Evolutionary conservation across 2,329 filamentous ascomycete species (phyloP), one percentile per base, ranked within the genome.

Genomic region (Drechmeria coniospora): DNA sequence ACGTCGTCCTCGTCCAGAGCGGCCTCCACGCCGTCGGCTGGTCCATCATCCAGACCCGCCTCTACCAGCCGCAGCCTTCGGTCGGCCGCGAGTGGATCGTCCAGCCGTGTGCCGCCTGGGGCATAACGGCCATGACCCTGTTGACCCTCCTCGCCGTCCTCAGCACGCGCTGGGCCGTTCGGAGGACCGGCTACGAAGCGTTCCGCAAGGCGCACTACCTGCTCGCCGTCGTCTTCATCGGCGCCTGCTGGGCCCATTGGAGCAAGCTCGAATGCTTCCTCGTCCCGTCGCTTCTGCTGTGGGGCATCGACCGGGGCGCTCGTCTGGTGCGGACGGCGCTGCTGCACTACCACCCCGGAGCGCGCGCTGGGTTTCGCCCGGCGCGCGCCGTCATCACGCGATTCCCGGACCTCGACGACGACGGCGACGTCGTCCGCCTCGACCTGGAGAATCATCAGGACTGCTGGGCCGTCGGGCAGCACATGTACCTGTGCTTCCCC

Each of bases 221-320:
- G 9, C 56, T 83, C 2, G 79, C 78, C 8, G 70, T 78, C 54
- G 48, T 83, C 4, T 86, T 81, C 47, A 67, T 84, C 9, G 79
- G 75, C 4, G 77, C 76, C 3, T 77, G 76, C 49, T 82, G 76
- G 66, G 78, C 65, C 1, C 79, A 86, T 44, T 86, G 79, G 79
- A 48, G 60, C 27, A 56, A 72, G 27, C 56, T 84, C 4, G 60
- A 65, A 25, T 79, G 73, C 44, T 83, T 77, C 54, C 61, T 83
- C 44, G 60, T 79, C 24, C 70, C 78, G 0, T 67, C 68, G 1
- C 50, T 84, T 5, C 53, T 68, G 1, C 59, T 83, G 11, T 77
- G 77, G 62, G 59, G 67, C 30, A 36, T 79, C 15, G 79, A 83
- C 41, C 65, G 77, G 6, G 61, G 51, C 1, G 57, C 70, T 8